These are phyloP conservation scores for Epichloe festucae DNA, from an alignment of 2,329 filamentous ascomycete genomes.

Conservation along the genomic window DNA sequence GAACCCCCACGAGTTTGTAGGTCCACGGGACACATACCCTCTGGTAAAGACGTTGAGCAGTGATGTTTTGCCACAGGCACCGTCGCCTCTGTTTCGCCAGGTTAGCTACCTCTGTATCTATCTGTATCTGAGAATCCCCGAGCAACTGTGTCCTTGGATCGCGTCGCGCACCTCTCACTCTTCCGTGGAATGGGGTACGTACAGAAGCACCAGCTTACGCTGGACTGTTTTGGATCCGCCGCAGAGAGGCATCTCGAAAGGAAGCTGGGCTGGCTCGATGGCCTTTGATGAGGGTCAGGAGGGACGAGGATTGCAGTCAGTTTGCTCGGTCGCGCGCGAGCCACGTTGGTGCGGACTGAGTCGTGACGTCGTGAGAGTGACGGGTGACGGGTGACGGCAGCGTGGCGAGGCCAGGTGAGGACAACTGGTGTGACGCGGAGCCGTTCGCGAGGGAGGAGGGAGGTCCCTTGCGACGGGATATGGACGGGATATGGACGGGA, in stretches of 20 bases:
- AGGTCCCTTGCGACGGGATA: background rate
- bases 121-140: background rate
- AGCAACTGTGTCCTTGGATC: background rate
- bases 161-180: background rate
- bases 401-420: background rate
- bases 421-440: background rate
- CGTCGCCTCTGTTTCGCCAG: constrained; percentile 57
- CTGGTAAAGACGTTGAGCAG: constrained; percentile 95
- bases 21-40: constrained; percentile 48
- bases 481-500: background rate
- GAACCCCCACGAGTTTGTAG: background rate
- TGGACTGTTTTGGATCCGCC: constrained; percentile 74
- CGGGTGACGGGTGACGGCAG: too few species aligned
- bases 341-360: background rate
- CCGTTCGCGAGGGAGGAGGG: background rate
- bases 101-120: background rate
- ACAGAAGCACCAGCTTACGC: constrained; percentile 94
- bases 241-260: constrained; percentile 29
- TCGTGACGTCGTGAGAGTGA: background rate
- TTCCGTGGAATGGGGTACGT: constrained; percentile 8
- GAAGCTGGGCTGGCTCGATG: background rate
- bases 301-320: background rate
- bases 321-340: background rate
- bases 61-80: constrained; percentile 94
- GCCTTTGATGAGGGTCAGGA: background rate